These are phyloP conservation scores for Chalciporus chontae DNA, from an alignment of 768 basidiomycete genomes.

Conservation along the genomic window DNA sequence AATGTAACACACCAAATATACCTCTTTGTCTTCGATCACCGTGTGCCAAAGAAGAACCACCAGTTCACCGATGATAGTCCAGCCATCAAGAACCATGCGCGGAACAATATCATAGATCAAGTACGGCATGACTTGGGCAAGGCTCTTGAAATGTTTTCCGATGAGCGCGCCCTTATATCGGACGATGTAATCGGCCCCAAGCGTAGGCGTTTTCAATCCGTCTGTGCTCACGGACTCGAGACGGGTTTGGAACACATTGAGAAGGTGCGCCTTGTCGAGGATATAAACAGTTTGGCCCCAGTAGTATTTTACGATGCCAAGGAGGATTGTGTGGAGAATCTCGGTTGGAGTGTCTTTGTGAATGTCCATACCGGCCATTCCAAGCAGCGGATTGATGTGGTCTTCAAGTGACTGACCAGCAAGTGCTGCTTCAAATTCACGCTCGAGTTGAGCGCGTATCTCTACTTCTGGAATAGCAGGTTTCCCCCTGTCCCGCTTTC, in stretches of 20 bases:
- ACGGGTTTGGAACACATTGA: conserved; percentile 19
- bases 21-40: conserved; percentile 23
- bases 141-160: conserved; percentile 31
- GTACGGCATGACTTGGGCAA: conserved; percentile 27
- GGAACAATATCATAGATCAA: conserved; percentile 29
- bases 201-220: conserved; percentile 25
- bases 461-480: not conserved
- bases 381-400: conserved; percentile 13
- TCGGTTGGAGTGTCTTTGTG: conserved; percentile 32
- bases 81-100: conserved; percentile 20
- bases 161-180: conserved; percentile 29
- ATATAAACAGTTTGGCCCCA: conserved; percentile 22
- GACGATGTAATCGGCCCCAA: conserved; percentile 31
- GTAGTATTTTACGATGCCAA: conserved; percentile 32
- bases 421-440: no score
- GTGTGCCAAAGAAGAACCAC: conserved; percentile 38
- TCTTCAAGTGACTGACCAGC: not conserved
- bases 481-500: not conserved
- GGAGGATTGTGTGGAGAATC: conserved; percentile 31
- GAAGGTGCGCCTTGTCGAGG: conserved; percentile 19
- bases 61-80: conserved; percentile 36
- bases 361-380: conserved; percentile 13
- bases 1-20: no score
- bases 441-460: no score
- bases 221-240: conserved; percentile 21